Conservation (phyloP, 805 yeast species). For the Saccharomyces eubayanus region DNA sequence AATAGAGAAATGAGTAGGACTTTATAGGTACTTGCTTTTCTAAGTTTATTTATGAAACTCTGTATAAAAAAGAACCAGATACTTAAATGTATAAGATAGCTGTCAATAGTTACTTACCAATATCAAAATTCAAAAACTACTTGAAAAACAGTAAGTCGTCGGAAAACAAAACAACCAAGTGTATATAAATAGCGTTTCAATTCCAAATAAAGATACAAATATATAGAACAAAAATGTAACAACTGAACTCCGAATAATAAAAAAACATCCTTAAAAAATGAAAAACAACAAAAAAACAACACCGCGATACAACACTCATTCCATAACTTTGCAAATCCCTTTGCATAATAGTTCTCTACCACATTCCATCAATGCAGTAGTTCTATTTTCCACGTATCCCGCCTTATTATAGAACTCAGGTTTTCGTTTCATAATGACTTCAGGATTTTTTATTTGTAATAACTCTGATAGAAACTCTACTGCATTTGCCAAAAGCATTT, state of each 20-base stretch:
- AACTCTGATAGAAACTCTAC: constrained; percentile 63
- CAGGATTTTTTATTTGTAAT: constrained; percentile 38
- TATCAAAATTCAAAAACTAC: background rate
- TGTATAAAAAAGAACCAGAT: background rate
- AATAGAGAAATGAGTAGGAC: background rate
- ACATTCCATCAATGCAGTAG: constrained; percentile 32
- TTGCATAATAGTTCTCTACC: constrained; percentile 30
- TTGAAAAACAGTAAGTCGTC: background rate
- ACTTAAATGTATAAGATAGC: background rate
- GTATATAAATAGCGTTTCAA: background rate
- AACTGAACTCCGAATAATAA: background rate
- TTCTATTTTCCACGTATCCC: constrained; percentile 31
- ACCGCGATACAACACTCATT: constrained; percentile 1
- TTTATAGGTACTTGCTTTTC: background rate
- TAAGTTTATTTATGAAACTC: background rate
- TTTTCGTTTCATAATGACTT: constrained; percentile 29
- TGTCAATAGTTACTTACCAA: background rate
- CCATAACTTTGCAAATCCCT: constrained; percentile 21
- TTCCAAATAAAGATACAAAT: background rate
- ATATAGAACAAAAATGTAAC: background rate
- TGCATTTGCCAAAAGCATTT: constrained; percentile 51
- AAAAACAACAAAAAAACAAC: background rate
- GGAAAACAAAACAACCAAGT: background rate
- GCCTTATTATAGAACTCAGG: constrained; percentile 33
- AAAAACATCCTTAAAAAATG: background rate